These are phyloP conservation scores for Aspergillus sp. DNA, from an alignment of 2,329 filamentous ascomycete genomes.

Conservation along the genomic window DNA sequence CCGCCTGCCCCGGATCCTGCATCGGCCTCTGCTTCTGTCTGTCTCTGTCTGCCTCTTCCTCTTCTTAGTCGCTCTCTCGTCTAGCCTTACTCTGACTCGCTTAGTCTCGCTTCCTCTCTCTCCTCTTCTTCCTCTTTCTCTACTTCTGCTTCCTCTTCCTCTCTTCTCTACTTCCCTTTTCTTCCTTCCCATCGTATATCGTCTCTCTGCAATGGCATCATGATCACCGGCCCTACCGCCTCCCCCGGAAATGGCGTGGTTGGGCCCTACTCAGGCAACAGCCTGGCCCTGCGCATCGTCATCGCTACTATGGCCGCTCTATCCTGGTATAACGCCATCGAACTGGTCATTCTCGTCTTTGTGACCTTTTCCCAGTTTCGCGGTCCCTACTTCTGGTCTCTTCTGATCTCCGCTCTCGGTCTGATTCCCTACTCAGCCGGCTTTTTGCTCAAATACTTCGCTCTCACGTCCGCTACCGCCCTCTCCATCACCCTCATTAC, in stretches of 20 bases:
- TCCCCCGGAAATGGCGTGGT: constrained; percentile 40
- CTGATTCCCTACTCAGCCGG: constrained; percentile 50
- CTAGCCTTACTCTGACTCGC: not conserved
- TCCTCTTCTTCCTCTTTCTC: not conserved
- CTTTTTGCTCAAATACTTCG: constrained; percentile 52
- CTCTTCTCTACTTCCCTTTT: constrained; percentile 12
- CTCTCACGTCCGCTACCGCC: constrained; percentile 37
- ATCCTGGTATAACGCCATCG: constrained; percentile 53
- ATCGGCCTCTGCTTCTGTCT: constrained; percentile 4
- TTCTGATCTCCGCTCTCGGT: constrained; percentile 47
- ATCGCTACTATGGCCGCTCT: constrained; percentile 51
- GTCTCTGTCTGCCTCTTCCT: not conserved
- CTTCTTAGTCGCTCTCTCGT: not conserved
- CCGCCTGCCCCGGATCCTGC: not conserved
- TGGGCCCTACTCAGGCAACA: constrained; percentile 37
- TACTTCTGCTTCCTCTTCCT: not conserved
- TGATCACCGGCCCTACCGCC: constrained; percentile 24
- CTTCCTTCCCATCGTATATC: constrained; percentile 2
- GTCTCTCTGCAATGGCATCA: constrained; percentile 18
- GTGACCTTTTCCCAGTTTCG: constrained; percentile 50
- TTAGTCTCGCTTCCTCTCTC: not conserved
- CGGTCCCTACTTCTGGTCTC: constrained; percentile 55
- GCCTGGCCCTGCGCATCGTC: constrained; percentile 42
- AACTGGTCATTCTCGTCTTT: constrained; percentile 52
- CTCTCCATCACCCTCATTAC: constrained; percentile 47